A percentile compares a stretch with the other conserved stretches of the same genome.
Conservation (phyloP, 306 rosid genomes). For the Glycine latifolia region DNA sequence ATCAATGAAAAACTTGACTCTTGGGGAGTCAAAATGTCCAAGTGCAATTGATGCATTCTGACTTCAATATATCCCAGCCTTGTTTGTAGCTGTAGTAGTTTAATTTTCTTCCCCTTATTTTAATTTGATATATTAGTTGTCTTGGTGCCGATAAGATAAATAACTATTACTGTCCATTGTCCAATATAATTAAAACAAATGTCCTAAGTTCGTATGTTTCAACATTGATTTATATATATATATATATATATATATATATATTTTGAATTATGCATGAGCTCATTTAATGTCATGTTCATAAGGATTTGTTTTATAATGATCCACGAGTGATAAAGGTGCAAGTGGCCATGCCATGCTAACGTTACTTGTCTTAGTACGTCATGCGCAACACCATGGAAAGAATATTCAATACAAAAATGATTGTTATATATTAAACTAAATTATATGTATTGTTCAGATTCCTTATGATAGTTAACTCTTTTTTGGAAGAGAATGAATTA, state of each 20-base stretch:
- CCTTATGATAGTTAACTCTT: conserved; percentile 5
- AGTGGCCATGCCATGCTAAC: conserved; percentile 40
- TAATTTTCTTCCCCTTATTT: not conserved
- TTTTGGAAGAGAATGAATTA: not conserved
- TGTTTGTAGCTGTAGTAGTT: not conserved
- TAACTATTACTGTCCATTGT: not conserved
- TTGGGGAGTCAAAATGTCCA: conserved; percentile 35
- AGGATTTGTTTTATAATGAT: conserved; percentile 24
- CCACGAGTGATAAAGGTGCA: conserved; percentile 33
- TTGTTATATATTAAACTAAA: conserved; percentile 9
- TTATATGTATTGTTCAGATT: conserved; percentile 32
- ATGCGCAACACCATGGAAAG: conserved; percentile 27
- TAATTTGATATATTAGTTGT: conserved; percentile 32
- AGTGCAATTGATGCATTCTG: conserved; percentile 36
- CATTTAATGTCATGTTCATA: conserved; percentile 33
- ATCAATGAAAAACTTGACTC: conserved; percentile 35
- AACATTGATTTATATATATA: not conserved
- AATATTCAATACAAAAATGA: conserved; percentile 14
- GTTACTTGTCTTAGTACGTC: conserved; percentile 24
- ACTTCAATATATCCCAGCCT: not conserved
- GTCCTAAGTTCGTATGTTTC: not conserved
- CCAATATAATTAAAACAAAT: not conserved
- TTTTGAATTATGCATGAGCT: conserved; percentile 30
- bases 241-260: not conserved
- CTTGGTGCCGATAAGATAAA: conserved; percentile 9